These are phyloP conservation scores for Leersia perrieri DNA, from an alignment of 176 grass and related monocot species.

Conservation along the genomic window DNA sequence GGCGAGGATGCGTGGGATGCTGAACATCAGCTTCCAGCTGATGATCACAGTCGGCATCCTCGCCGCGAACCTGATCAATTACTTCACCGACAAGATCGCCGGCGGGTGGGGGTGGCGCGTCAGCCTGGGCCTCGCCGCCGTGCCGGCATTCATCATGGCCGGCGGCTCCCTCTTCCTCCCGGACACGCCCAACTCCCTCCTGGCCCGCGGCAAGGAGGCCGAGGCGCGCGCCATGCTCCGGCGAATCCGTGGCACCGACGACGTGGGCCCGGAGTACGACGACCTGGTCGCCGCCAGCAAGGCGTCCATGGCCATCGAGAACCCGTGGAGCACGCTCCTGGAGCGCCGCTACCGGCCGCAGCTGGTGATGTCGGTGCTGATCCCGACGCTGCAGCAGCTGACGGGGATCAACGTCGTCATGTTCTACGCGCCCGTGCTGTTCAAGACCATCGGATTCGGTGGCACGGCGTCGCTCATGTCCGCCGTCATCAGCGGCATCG, in stretches of 20 bases:
- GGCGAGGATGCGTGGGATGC: conserved; percentile 44
- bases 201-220: conserved; percentile 8
- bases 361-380: conserved; percentile 29
- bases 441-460: conserved; percentile 55
- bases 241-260: conserved; percentile 31
- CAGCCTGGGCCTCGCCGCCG: conserved; percentile 31
- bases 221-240: conserved; percentile 40
- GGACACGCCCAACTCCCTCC: conserved; percentile 40
- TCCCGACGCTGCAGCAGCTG: conserved; percentile 51
- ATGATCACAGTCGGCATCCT: conserved; percentile 53
- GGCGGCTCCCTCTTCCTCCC: conserved; percentile 41
- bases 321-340: conserved; percentile 32
- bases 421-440: conserved; percentile 54
- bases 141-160: conserved; percentile 30
- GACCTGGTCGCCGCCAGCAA: conserved; percentile 34
- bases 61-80: conserved; percentile 40
- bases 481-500: conserved; percentile 41
- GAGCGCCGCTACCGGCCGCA: conserved; percentile 32
- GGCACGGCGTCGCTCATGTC: conserved; percentile 50
- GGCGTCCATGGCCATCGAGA: not conserved
- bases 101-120: conserved; percentile 44
- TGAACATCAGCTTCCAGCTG: conserved; percentile 48
- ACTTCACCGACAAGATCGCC: conserved; percentile 30
- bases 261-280: conserved; percentile 26
- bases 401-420: conserved; percentile 62